Evolutionary conservation across 768 basidiomycete species (phyloP).

Genomic region (Erythrobasidium yunnanense): DNA sequence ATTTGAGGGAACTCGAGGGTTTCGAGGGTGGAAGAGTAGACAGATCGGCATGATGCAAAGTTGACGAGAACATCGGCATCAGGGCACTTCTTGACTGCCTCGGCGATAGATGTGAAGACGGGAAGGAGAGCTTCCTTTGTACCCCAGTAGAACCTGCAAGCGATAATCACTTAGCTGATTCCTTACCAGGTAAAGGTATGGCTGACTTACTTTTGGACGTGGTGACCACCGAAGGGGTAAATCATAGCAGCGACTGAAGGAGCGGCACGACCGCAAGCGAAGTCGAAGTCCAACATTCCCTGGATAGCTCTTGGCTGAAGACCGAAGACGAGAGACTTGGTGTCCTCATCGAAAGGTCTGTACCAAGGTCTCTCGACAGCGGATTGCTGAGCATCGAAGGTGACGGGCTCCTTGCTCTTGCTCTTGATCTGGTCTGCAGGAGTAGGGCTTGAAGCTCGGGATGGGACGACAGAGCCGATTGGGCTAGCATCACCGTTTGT

Average conservation of each 20-base stretch:
- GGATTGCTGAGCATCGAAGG: constrained; percentile 52
- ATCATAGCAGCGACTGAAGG: constrained; percentile 98
- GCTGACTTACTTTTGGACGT: constrained; percentile 70
- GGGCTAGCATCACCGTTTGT: constrained; percentile 48
- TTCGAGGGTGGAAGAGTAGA: constrained; percentile 89
- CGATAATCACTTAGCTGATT: background rate
- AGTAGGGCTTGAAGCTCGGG: constrained; percentile 51
- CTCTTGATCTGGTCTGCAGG: constrained; percentile 57
- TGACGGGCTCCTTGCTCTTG: constrained; percentile 74
- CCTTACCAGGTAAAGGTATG: background rate
- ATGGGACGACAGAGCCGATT: constrained; percentile 43
- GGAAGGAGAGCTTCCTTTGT: constrained; percentile 97
- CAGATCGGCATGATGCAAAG: constrained; percentile 87
- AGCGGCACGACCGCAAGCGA: constrained; percentile 79
- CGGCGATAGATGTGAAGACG: constrained; percentile 82
- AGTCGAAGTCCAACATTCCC: constrained; percentile 98
- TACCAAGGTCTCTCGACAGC: constrained; percentile 56
- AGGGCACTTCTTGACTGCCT: constrained; percentile 85
- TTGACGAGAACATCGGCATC: constrained; percentile 97
- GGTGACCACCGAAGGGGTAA: constrained; percentile 98
- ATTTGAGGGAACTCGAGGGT: constrained; percentile 62
- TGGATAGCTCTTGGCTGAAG: constrained; percentile 99
- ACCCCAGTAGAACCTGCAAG: constrained; percentile 80
- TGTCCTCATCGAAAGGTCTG: constrained; percentile 80
- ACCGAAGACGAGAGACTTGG: constrained; percentile 96